Conservation (phyloP, 345 rosid genomes). For the Moricandia moricandioides region DNA sequence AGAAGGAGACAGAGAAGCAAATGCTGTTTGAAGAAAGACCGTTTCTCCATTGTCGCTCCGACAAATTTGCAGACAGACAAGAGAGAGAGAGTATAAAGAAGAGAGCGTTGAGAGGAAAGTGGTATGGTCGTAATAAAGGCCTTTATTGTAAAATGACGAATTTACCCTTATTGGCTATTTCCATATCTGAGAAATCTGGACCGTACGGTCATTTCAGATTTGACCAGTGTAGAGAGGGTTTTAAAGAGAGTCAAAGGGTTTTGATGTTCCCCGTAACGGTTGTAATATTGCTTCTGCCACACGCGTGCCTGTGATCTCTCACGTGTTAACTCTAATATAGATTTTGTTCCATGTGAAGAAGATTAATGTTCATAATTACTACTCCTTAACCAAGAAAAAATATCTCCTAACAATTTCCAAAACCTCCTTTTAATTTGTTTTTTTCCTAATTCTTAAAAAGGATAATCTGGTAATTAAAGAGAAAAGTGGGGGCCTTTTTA, state of each 20-base stretch:
- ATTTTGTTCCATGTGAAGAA: conserved; percentile 29
- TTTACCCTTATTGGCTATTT: conserved; percentile 13
- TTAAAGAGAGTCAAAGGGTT: conserved; percentile 12
- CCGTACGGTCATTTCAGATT: conserved; percentile 17
- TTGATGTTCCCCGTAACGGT: conserved; percentile 24
- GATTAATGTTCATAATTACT: conserved; percentile 31
- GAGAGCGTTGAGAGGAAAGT: conserved; percentile 19
- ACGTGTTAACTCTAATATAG: conserved; percentile 9
- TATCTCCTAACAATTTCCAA: conserved; percentile 1
- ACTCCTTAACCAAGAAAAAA: conserved; percentile 2
- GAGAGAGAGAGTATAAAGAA: conserved; percentile 1
- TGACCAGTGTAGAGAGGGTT: background rate
- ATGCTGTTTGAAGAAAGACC: conserved; percentile 7
- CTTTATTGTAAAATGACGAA: background rate
- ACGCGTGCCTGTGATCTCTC: conserved; percentile 30
- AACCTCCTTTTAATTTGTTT: background rate
- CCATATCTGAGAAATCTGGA: background rate
- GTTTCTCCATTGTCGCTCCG: conserved; percentile 50
- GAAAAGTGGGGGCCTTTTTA: conserved; percentile 1
- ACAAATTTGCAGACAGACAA: conserved; percentile 2
- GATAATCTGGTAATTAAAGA: conserved; percentile 22
- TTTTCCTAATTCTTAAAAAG: background rate
- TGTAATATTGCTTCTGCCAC: conserved; percentile 12
- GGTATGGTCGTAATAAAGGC: conserved; percentile 28
- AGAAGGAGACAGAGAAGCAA: conserved; percentile 17